Percentiles rank a stretch among this genome's conserved stretches.
phyloP scores from a whole-genome alignment of 352 stramenopile species.

The Phytophthora pinifolia region DNA sequence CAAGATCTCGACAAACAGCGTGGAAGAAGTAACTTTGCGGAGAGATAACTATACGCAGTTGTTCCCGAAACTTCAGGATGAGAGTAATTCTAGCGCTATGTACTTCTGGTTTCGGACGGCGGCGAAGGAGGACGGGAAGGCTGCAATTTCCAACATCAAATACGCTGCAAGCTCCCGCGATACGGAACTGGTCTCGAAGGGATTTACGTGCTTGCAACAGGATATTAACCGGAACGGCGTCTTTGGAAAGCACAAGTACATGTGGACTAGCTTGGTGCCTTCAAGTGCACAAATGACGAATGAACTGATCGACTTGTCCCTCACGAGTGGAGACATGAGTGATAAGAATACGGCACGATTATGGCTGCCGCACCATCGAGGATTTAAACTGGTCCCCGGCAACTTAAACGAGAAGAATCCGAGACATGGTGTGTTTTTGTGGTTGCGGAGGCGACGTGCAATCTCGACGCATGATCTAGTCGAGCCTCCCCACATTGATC shows the following conservation, averaged over 20 bases:
- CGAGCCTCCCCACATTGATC: constrained; percentile 38
- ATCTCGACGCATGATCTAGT: constrained; percentile 51
- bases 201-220: constrained; percentile 76
- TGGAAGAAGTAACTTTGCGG: constrained; percentile 54
- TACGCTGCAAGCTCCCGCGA: constrained; percentile 63
- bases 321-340: constrained; percentile 64
- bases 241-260: constrained; percentile 79
- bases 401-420: constrained; percentile 70
- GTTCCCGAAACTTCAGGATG: constrained; percentile 54
- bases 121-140: constrained; percentile 58
- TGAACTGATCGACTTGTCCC: constrained; percentile 65
- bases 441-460: constrained; percentile 46
- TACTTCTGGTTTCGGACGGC: constrained; percentile 66
- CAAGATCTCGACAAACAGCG: constrained; percentile 58
- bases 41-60: constrained; percentile 66
- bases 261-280: constrained; percentile 65
- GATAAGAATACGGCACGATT: constrained; percentile 64
- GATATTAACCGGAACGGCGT: constrained; percentile 59
- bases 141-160: constrained; percentile 65
- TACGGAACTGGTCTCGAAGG: constrained; percentile 71
- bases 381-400: constrained; percentile 70
- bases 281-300: constrained; percentile 47
- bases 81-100: constrained; percentile 38
- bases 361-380: constrained; percentile 68
- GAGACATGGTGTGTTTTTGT: constrained; percentile 65